Base-by-base conservation (phyloP, 257 asterid genomes). In the Penstemon newberryi region DNA sequence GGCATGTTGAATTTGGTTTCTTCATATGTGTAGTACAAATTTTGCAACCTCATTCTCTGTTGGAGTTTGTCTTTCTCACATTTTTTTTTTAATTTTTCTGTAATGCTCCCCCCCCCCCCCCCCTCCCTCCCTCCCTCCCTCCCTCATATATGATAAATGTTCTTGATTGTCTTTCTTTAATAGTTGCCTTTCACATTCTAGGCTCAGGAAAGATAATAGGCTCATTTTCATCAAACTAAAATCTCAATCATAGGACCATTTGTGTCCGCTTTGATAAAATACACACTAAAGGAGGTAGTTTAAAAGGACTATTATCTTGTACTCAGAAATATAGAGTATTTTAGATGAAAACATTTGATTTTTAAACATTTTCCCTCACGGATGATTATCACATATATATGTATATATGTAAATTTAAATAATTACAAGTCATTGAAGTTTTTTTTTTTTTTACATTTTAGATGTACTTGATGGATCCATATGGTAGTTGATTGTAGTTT, bases 1-100 rank as follows among this genome's bases (percentile, higher is more conserved):
- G 96, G 99, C 72, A 85, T 75, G 94, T 73, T 64, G 12, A 52
- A 4, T 65, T 33, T 39, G 42, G 15, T 75, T 72, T 50, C 50
- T 49, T 62, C 52, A 4, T 66, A 45, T 55, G 40, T 56, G 25
- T 47, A 43, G 19, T 64, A 59, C 65, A 6, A 19, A 59, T 59
- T 73, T 54, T 46, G n/a, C 18, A 52, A 9, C 43, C 66, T 6
- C 33, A 15, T 52, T 56, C 61, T 70, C 3, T 4, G 9, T 4
- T 57, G 38, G n/a, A 36, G 6, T 25, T 56, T 6, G 41, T 3
- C 61, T 56, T 38, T 0, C n/a, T 61, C 45, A 9, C 41, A 1
- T 25, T 12, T 46, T 39, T 45, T 40, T 51, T 51, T 36, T 66
- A 51, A 60, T 62, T 25, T 40, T 60, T 60, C 5, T 59, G 39